Evolutionary conservation across 331 rosid genomes (phyloP), one percentile per base, ranked within the genome.

Genomic region (Dryas integrifolia): DNA sequence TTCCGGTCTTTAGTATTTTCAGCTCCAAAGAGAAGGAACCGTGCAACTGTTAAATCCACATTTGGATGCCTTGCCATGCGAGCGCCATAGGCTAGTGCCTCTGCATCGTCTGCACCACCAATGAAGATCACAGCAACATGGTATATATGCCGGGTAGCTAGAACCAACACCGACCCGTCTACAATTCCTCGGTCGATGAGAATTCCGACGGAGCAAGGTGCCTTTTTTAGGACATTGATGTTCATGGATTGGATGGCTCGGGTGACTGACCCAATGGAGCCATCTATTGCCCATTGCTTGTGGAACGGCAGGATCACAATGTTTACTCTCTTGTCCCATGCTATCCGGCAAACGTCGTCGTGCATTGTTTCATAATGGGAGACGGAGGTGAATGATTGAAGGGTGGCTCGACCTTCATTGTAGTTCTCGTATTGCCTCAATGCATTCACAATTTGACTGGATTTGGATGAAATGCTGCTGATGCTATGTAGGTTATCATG

Each of bases 71-170:
- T 77, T 0, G 87, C 82, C 95, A 91, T 91, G 35, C 90, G 85
- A 9, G 85, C 58, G 10, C 86, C 86, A 10, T 80, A 91, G 3
- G 97, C 92, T 24, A 88, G 74, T 15, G 97, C 76, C 77, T 91
- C 95, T 0, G 84, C 88, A 26, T 91, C 97, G 40, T 91, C 97
- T 5, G 72, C 69, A 5, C 97, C 97, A 0, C 96, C 96, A 10
- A 86, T 58, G 91, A 82, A 91, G 71, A 88, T 21, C 10, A 91
- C 88, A 0, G 72, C 89, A 2, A 85, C 83, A 46, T 76, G 86
- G 75, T 18, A 84, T 13, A 61, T 14, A 41, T 75, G 6, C 69
- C 43, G 76, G 0, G 58, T 24, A 5, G 68, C 14, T 4, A 79
- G 69, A 47, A 87, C 72, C 1, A 87, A 79, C 2, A 39, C 8